Evolutionary conservation across 1,284 basidiomycete genomes (phyloP), one percentile per base, ranked within the genome.

Genomic region (Phaffia rhodozyma): DNA sequence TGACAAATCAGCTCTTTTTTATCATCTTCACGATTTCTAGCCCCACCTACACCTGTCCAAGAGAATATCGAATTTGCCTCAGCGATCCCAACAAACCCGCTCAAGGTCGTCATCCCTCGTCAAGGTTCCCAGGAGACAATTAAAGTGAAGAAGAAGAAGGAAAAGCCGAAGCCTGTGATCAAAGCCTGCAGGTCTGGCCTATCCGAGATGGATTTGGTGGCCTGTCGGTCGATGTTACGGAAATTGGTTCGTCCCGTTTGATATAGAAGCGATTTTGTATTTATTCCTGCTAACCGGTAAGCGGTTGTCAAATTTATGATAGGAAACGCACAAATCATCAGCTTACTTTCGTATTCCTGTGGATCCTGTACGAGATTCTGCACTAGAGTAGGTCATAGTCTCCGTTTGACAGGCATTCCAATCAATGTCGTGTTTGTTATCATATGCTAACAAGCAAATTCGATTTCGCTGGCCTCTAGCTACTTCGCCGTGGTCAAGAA

Each of bases 401-500:
- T 30, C 21, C 27, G 3, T 38, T 32, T 56, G 27, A 18, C 55
- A 20, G 20, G 18, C n/a, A 50, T 25, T 27, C 56, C 2, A 21
- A 21, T 43, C 25, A 9, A 27, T 20, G 3, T 18, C 30, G 27
- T 23, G 16, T 9, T 20, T n/a, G 34, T 52, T 21, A 13, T 27
- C 6, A 20, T 7, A 29, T 25, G 16, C n/a, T 50, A 16, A 32
- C 38, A 27, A 20, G 23, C 3, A 18, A 20, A 13, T 21, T 38
- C 47, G 27, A 20, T 30, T 29, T 29, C 49, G 29, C 25, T 3
- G 7, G 29, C 20, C 21, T 27, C 43, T 67, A 91, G 89, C 68
- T 97, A 97, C 75, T 91, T 91, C 70, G 84, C 88, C 60, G 78
- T 94, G 65, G 88, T 99, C 76, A 88, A 89, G 73, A 80, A 86